A percentile compares a stretch with the other conserved stretches of the same genome.
These are phyloP conservation scores for Neofusicoccum ribis DNA, from an alignment of 2,329 filamentous ascomycete species.

Conservation along the genomic window DNA sequence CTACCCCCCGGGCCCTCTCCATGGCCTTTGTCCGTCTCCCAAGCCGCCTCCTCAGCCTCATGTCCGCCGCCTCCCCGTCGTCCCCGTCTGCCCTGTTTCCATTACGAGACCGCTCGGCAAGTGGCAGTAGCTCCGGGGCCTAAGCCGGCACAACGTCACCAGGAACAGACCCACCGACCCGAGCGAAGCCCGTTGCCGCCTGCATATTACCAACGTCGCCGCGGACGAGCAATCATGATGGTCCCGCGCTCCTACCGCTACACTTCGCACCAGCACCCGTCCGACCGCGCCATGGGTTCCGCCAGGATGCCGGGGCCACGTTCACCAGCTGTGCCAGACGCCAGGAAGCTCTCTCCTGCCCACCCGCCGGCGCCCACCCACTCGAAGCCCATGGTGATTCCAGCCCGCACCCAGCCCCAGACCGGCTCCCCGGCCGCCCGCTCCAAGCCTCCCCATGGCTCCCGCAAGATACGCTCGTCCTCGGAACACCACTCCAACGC, in stretches of 20 bases:
- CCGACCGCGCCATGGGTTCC: conserved; percentile 16
- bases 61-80: not conserved
- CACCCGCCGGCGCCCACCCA: conserved; percentile 29
- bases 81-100: not conserved
- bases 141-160: conserved; percentile 19
- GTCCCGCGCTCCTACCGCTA: conserved; percentile 49
- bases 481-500: conserved; percentile 45
- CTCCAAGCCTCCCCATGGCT: not conserved
- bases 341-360: conserved; percentile 20
- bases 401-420: conserved; percentile 32
- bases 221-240: conserved; percentile 37
- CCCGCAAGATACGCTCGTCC: conserved; percentile 23
- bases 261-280: conserved; percentile 29
- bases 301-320: conserved; percentile 13
- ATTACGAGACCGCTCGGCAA: conserved; percentile 21
- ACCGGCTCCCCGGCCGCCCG: not conserved
- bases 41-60: conserved; percentile 23
- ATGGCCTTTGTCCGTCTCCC: conserved; percentile 10
- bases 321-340: not conserved
- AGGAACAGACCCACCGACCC: conserved; percentile 5
- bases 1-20: not conserved
- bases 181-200: conserved; percentile 1
- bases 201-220: conserved; percentile 14
- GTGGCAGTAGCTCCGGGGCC: conserved; percentile 15
- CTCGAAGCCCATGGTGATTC: conserved; percentile 46